Conservation (phyloP, 352 stramenopile genomes). For the Pythium apleroticum region DNA sequence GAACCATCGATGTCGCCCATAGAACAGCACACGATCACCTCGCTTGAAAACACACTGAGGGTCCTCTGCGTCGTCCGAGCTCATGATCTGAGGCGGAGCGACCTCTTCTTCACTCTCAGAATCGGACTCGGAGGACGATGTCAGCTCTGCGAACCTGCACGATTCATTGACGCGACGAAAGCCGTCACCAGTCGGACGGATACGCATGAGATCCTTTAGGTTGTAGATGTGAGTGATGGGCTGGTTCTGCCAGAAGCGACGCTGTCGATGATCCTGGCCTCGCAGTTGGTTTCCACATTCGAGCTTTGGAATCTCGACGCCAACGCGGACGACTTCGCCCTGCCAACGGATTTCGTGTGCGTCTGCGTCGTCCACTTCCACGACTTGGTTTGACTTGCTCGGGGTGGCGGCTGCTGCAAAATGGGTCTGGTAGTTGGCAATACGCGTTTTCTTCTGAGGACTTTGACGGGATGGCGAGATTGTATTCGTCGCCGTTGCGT, state of each 20-base stretch:
- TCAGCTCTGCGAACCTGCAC: slow-evolving; percentile 44
- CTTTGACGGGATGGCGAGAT: slow-evolving; percentile 1
- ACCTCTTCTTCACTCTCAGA: slow-evolving; percentile 19
- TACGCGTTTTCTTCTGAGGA: slow-evolving; percentile 32
- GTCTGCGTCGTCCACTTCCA: slow-evolving; percentile 16
- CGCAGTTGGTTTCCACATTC: background rate
- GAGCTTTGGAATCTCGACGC: background rate
- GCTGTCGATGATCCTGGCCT: slow-evolving; percentile 5
- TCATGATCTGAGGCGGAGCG: slow-evolving; percentile 3
- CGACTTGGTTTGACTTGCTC: slow-evolving; percentile 10
- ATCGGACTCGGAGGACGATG: slow-evolving; percentile 34
- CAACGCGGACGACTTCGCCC: slow-evolving; percentile 18
- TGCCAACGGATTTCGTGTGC: slow-evolving; percentile 29
- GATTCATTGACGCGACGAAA: slow-evolving; percentile 51
- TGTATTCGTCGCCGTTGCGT: background rate
- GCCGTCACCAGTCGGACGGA: slow-evolving; percentile 47
- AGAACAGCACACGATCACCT: slow-evolving; percentile 55
- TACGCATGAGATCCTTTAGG: slow-evolving; percentile 42
- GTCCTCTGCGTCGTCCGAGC: slow-evolving; percentile 27
- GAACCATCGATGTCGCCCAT: slow-evolving; percentile 34
- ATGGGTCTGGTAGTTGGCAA: slow-evolving; percentile 35
- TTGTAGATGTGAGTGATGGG: slow-evolving; percentile 40
- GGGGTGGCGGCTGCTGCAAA: slow-evolving; percentile 23
- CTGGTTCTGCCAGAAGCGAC: background rate
- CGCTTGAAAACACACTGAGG: slow-evolving; percentile 35